Evolutionary conservation across 1,139 yeast species (phyloP).

Genomic region (Saccharomyces pastorianus): DNA sequence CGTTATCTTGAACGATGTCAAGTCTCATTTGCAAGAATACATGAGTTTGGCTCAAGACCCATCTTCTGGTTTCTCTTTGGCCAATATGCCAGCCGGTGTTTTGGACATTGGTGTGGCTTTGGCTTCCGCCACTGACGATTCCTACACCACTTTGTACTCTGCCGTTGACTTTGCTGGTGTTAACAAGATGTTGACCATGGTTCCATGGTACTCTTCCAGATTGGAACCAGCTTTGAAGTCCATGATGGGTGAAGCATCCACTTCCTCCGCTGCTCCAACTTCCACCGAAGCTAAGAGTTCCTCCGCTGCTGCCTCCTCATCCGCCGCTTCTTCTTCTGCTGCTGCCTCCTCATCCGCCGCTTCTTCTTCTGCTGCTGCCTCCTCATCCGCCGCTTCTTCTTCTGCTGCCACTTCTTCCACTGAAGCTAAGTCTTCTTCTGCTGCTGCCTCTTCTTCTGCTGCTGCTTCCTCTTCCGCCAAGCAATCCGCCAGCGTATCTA

Average conservation of each 20-base stretch:
- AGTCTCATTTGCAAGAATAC: too few species aligned
- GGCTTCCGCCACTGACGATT: too few species aligned
- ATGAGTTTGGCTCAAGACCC: too few species aligned
- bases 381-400: conserved; percentile 7
- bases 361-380: conserved; percentile 7
- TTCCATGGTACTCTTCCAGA: conserved; percentile 23
- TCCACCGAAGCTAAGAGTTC: conserved; percentile 6
- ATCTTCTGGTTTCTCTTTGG: too few species aligned
- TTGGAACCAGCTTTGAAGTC: conserved; percentile 21
- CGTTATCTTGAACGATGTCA: too few species aligned
- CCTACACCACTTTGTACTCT: too few species aligned
- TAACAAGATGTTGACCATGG: too few species aligned
- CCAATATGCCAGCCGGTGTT: too few species aligned
- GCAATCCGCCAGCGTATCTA: conserved; percentile 6
- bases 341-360: conserved; percentile 4
- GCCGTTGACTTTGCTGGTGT: too few species aligned
- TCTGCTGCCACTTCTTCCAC: conserved; percentile 13
- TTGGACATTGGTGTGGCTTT: too few species aligned
- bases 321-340: conserved; percentile 11
- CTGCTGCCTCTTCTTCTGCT: too few species aligned
- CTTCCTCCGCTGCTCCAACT: conserved; percentile 1
- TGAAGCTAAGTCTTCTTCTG: too few species aligned
- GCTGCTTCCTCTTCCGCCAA: conserved; percentile 11
- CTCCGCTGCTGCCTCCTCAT: conserved; percentile 8
- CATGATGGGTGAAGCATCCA: conserved; percentile 3